Evolutionary conservation across 768 basidiomycete species (phyloP).

Genomic region (Lactarius deliciosus): DNA sequence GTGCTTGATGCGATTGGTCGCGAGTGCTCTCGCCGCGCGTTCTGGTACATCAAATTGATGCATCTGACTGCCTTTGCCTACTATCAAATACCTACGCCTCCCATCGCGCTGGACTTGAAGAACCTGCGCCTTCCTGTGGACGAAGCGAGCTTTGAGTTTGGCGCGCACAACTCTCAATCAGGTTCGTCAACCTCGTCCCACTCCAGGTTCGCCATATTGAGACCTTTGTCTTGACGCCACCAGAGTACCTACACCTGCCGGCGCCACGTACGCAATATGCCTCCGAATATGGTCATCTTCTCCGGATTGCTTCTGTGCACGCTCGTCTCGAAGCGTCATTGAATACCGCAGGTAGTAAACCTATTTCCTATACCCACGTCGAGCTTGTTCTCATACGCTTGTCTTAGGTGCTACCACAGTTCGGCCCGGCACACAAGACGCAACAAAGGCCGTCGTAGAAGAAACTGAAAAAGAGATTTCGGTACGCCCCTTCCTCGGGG

Average conservation of each 20-base stretch:
- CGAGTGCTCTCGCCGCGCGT: constrained; percentile 77
- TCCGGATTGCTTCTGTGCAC: constrained; percentile 66
- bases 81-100: constrained; percentile 39
- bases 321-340: constrained; percentile 57
- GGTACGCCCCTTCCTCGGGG: constrained; percentile 17
- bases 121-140: constrained; percentile 73
- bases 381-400: constrained; percentile 4
- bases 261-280: constrained; percentile 59
- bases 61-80: constrained; percentile 48
- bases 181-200: constrained; percentile 21
- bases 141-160: constrained; percentile 76
- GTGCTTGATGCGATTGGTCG: constrained; percentile 65
- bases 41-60: constrained; percentile 73
- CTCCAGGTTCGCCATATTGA: neutral
- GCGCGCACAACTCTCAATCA: constrained; percentile 26
- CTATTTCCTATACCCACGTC: constrained; percentile 6
- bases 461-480: constrained; percentile 24
- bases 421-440: constrained; percentile 7
- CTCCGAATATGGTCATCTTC: constrained; percentile 75
- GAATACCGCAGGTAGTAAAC: constrained; percentile 46
- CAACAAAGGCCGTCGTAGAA: constrained; percentile 15
- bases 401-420: neutral
- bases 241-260: constrained; percentile 69
- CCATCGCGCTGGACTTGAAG: constrained; percentile 47
- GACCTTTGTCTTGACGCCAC: constrained; percentile 14